Conservation (phyloP, 495 filamentous ascomycete genomes). For the Schizothecium vesticola region DNA sequence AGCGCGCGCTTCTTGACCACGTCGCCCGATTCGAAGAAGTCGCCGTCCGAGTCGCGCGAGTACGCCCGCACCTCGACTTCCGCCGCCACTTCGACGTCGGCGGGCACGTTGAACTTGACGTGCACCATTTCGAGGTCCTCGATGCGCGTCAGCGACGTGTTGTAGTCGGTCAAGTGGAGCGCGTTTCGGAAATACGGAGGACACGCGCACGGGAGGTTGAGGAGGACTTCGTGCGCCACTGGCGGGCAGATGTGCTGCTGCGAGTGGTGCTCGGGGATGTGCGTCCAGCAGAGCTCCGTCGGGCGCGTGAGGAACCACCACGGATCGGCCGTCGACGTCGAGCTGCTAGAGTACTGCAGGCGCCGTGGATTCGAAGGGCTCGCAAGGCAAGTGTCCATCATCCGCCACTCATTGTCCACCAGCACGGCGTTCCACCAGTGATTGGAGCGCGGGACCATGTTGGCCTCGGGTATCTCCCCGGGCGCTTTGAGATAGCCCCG, state of each 20-base stretch:
- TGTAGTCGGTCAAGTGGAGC: constrained; percentile 77
- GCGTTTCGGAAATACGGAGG: constrained; percentile 82
- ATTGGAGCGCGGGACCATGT: constrained; percentile 72
- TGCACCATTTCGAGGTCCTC: constrained; percentile 92
- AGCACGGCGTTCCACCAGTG: constrained; percentile 99
- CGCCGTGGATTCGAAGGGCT: constrained; percentile 83
- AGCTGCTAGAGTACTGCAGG: constrained; percentile 65
- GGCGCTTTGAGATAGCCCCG: constrained; percentile 86
- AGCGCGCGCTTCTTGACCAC: constrained; percentile 77
- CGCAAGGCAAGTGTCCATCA: constrained; percentile 92
- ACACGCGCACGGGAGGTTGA: constrained; percentile 78
- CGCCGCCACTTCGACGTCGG: constrained; percentile 89
- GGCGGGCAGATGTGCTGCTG: constrained; percentile 93
- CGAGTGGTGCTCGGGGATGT: constrained; percentile 75
- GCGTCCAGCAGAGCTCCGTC: constrained; percentile 86
- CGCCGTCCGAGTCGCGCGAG: constrained; percentile 77
- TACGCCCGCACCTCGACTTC: constrained; percentile 82
- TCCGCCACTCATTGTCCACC: constrained; percentile 90
- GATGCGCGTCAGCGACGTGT: constrained; percentile 78
- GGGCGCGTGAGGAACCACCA: constrained; percentile 92
- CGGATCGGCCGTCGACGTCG: constrained; percentile 64
- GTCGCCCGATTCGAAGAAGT: constrained; percentile 90
- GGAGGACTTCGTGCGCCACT: constrained; percentile 71
- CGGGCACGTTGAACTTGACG: constrained; percentile 75
- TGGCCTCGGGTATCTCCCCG: constrained; percentile 74